A percentile compares a stretch with the other conserved stretches of the same genome.
phyloP scores from a whole-genome alignment of 768 basidiomycete species.

The Naematelia aurantialba region DNA sequence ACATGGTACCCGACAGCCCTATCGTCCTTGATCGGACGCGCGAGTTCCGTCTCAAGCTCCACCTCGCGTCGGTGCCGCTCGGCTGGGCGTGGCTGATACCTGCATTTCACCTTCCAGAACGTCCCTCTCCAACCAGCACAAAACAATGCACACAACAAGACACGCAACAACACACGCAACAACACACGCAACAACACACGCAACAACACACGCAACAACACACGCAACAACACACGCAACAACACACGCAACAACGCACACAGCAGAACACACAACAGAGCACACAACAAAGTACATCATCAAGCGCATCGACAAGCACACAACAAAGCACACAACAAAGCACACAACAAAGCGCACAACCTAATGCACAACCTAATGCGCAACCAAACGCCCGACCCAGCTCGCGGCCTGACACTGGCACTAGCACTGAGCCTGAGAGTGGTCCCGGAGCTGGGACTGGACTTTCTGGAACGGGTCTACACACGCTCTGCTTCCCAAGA shows the following conservation, averaged over 20 bases:
- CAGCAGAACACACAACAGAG: conserved; percentile 9
- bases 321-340: neutral
- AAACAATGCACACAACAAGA: neutral
- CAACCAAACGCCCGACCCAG: too few species aligned
- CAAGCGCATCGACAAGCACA: conserved; percentile 14
- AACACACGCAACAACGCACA: neutral
- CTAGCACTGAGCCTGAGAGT: neutral
- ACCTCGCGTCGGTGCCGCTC: conserved; percentile 61
- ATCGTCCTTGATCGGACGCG: conserved; percentile 23
- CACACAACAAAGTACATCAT: neutral
- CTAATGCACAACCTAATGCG: too few species aligned
- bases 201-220: too few species aligned
- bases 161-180: too few species aligned
- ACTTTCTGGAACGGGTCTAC: too few species aligned
- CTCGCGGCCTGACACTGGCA: too few species aligned
- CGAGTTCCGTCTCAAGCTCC: conserved; percentile 33
- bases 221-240: too few species aligned
- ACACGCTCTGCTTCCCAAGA: conserved; percentile 52
- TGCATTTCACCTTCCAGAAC: conserved; percentile 68
- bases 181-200: too few species aligned
- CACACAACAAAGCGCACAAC: too few species aligned
- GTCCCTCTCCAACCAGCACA: conserved; percentile 45
- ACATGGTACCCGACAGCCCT: conserved; percentile 8
- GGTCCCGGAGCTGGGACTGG: conserved; percentile 4
- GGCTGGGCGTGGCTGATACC: conserved; percentile 87